Percentiles rank a stretch among this genome's conserved stretches.
These are phyloP conservation scores for Pelomyxa schiedti DNA, from an alignment of 78 protist genomes.

Conservation along the genomic window DNA sequence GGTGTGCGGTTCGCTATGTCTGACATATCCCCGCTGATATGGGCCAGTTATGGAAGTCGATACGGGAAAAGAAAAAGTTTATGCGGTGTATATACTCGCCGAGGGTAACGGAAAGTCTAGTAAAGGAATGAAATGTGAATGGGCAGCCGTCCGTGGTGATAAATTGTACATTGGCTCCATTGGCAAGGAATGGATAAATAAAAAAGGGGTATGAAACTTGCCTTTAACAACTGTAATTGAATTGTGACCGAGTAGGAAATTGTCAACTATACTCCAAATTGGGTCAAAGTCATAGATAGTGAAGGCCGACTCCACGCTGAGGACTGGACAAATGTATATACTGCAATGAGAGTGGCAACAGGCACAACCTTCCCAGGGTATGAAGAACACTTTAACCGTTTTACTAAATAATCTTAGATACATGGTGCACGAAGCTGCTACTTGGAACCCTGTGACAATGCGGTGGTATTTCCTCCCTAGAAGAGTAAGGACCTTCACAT, in stretches of 20 bases:
- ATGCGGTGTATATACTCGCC: conserved; percentile 4
- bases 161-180: conserved; percentile 14
- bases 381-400: neutral
- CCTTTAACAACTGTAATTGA: neutral
- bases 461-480: conserved; percentile 31
- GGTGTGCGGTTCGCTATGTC: conserved; percentile 15
- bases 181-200: conserved; percentile 43
- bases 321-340: conserved; percentile 10
- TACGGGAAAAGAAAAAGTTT: neutral
- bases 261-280: neutral
- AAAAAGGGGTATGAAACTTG: conserved; percentile 1
- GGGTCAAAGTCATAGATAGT: neutral
- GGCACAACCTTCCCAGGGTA: conserved; percentile 30
- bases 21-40: too few species aligned
- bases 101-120: conserved; percentile 18
- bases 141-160: conserved; percentile 29
- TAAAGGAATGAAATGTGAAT: conserved; percentile 38
- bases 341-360: conserved; percentile 6
- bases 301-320: neutral
- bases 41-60: neutral
- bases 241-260: neutral
- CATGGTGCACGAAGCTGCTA: conserved; percentile 26
- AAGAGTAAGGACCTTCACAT: neutral
- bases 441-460: conserved; percentile 10
- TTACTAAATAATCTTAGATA: neutral